Base-by-base conservation (phyloP, 169 alveolate genomes). In the Babesia divergens region DNA sequence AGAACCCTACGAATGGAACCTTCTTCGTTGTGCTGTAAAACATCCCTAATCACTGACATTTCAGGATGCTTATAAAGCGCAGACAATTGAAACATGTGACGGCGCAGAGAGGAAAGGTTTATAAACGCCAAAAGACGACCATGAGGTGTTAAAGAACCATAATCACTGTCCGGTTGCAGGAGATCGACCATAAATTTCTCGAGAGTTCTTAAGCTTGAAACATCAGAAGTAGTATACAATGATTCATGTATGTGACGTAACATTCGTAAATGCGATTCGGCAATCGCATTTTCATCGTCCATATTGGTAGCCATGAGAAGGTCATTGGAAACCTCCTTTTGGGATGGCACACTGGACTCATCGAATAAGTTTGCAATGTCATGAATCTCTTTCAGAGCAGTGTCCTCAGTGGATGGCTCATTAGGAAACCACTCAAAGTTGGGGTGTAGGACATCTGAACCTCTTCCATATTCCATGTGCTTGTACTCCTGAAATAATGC, bases 31-130 rank as follows among this genome's bases (percentile, higher is more conserved):
- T 28, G 26, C 14, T 43, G 49, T 52, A 76, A 35, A 2, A 62
- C 80, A 6, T 49, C 49, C 11, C 85, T 38, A 0, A 76, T n/a
- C 24, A 67, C 58, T 9, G 69, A 56, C 85, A 76, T 76, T 56
- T 76, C 85, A 28, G 81, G 85, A 46, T 76, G 85, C 8, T 37
- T 42, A 31, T 76, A 76, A 3, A 76, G 74, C 24, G 79, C 68
- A 14, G 59, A 38, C 20, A 76, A 74, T 42, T 60, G 77, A 6
- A 32, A 47, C 46, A 76, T 59, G 59, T 65, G 81, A n/a, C 72
- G 69, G 11, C 71, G 74, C 56, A 76, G 67, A 26, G 46, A 56
- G 24, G 77, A 46, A 24, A 76, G 59, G 65, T 66, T 76, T n/a
- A 76, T 66, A 44, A 65, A 76, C 0, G 85, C 74, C 51, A 76